Evolutionary conservation across 306 rosid genomes (phyloP).

Genomic region (Malus orientalis): DNA sequence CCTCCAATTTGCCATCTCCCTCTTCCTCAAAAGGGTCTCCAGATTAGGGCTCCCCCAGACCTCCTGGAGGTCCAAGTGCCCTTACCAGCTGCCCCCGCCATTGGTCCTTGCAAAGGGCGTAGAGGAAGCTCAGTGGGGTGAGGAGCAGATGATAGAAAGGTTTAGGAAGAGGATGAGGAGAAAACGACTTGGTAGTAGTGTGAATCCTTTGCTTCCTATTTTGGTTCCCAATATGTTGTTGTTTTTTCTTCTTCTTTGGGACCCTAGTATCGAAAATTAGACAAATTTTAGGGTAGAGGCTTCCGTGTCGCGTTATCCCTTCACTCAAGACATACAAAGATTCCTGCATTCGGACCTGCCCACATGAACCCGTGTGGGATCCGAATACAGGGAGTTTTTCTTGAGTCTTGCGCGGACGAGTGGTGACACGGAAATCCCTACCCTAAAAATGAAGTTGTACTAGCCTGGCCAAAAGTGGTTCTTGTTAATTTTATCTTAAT

Average conservation of each 20-base stretch:
- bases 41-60: constrained; percentile 33
- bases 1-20: constrained; percentile 44
- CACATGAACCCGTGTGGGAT: not conserved
- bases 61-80: constrained; percentile 86
- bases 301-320: too few relatives aligned
- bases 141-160: constrained; percentile 30
- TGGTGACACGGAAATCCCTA: not conserved
- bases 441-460: not conserved
- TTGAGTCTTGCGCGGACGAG: too few relatives aligned
- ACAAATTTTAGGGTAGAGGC: too few relatives aligned
- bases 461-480: not conserved
- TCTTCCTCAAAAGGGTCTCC: constrained; percentile 53
- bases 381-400: not conserved
- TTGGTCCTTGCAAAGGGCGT: constrained; percentile 58
- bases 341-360: not conserved
- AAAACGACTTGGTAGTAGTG: constrained; percentile 24
- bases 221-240: constrained; percentile 50
- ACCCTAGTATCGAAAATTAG: constrained; percentile 25
- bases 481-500: not conserved
- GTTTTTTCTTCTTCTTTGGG: constrained; percentile 53
- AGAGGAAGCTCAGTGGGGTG: constrained; percentile 53
- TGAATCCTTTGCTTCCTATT: constrained; percentile 48
- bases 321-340: too few relatives aligned
- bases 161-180: constrained; percentile 52
- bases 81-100: constrained; percentile 73